A percentile compares a stretch with the other conserved stretches of the same genome.
Conservation (phyloP, 495 filamentous ascomycete genomes). For the Chaetomium tenue region DNA sequence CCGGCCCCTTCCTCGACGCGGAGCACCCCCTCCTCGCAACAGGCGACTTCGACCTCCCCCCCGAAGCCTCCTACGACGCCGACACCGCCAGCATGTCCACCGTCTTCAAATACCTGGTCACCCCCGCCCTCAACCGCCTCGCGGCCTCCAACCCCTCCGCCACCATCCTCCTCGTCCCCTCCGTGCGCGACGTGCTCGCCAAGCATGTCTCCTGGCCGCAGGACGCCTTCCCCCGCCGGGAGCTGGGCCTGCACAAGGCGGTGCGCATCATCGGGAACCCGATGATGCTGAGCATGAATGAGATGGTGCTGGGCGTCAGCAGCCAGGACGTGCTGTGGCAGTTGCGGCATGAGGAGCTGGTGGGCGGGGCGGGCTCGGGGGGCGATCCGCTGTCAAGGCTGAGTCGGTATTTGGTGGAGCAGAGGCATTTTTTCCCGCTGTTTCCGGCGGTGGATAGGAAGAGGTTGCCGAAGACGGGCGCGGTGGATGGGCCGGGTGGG, state of each 20-base stretch:
- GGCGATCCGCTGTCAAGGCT: constrained; percentile 65
- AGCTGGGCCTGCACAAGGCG: constrained; percentile 70
- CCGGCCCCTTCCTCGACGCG: constrained; percentile 84
- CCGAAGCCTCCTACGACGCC: constrained; percentile 62
- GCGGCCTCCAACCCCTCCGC: constrained; percentile 66
- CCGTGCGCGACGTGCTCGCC: constrained; percentile 77
- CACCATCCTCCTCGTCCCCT: constrained; percentile 79
- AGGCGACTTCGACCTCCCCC: constrained; percentile 87
- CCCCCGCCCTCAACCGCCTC: constrained; percentile 63
- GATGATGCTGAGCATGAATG: constrained; percentile 81
- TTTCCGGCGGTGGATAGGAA: constrained; percentile 73
- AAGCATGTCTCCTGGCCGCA: constrained; percentile 90
- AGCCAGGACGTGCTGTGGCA: constrained; percentile 81
- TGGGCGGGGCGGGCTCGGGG: constrained; percentile 50
- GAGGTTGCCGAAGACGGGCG: constrained; percentile 61
- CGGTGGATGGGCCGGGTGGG: constrained; percentile 46
- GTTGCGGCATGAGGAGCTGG: constrained; percentile 72
- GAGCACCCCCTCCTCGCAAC: constrained; percentile 86
- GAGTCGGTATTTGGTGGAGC: constrained; percentile 73
- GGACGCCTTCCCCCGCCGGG: constrained; percentile 68
- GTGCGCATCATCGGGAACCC: constrained; percentile 80
- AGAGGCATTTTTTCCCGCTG: constrained; percentile 84
- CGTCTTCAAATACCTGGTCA: constrained; percentile 78
- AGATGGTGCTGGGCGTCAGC: constrained; percentile 73
- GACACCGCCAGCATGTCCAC: constrained; percentile 76